These are phyloP conservation scores for Dryas octopetala DNA, from an alignment of 306 rosid species.

Conservation along the genomic window DNA sequence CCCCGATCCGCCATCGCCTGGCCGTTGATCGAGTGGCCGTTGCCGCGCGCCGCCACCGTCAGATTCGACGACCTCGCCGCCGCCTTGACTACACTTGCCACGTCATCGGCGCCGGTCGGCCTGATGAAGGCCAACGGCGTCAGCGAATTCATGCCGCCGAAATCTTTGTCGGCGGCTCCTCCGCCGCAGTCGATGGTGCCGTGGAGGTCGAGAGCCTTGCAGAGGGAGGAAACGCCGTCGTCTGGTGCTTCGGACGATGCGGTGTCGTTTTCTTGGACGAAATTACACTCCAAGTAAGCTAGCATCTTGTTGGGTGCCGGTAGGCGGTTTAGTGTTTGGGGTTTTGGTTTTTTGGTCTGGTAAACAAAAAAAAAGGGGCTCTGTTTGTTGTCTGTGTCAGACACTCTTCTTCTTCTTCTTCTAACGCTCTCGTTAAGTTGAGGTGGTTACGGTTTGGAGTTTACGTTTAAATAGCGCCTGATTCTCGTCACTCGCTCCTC, in stretches of 20 bases:
- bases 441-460: constrained; percentile 11
- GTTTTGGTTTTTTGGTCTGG: neutral
- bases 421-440: neutral
- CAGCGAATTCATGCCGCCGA: constrained; percentile 68
- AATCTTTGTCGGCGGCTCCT: constrained; percentile 55
- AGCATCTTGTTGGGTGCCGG: constrained; percentile 47
- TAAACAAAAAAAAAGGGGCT: too few relatives aligned
- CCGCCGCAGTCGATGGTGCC: constrained; percentile 36
- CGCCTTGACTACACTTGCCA: constrained; percentile 41
- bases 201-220: constrained; percentile 41
- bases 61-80: constrained; percentile 48
- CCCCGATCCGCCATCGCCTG: constrained; percentile 93
- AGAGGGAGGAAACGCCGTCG: constrained; percentile 43
- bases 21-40: constrained; percentile 98
- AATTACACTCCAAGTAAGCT: constrained; percentile 64
- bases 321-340: neutral
- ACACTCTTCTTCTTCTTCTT: neutral
- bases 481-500: neutral
- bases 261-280: constrained; percentile 63
- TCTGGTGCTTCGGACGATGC: constrained; percentile 39
- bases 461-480: constrained; percentile 38
- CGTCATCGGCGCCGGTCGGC: constrained; percentile 46
- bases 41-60: constrained; percentile 89
- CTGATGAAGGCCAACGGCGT: constrained; percentile 56
- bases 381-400: neutral